A percentile compares a stretch with the other conserved stretches of the same genome.
Conservation (phyloP, 2,329 filamentous ascomycete species). For the Colletotrichum limetticola region DNA sequence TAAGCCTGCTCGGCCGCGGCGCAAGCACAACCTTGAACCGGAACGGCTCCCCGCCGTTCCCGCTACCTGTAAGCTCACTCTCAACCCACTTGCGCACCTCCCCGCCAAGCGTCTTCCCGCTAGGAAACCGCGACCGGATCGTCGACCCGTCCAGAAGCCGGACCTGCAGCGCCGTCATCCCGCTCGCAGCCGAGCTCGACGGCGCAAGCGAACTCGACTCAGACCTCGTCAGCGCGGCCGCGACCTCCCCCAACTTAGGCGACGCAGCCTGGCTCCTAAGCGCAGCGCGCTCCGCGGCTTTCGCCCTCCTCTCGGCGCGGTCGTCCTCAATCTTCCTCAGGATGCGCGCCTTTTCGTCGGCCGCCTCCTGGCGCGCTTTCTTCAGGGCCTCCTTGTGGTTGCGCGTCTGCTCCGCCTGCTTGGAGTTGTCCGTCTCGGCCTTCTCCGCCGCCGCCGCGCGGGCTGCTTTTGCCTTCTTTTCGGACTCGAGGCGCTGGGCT, state of each 20-base stretch:
- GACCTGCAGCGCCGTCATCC: conserved; percentile 73
- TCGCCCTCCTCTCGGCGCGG: conserved; percentile 72
- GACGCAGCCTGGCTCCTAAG: conserved; percentile 44
- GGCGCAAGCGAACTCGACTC: conserved; percentile 46
- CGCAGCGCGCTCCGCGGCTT: conserved; percentile 61
- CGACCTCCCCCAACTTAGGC: conserved; percentile 43
- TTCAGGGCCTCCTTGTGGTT: conserved; percentile 66
- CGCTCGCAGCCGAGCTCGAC: conserved; percentile 37
- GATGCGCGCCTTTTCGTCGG: conserved; percentile 76
- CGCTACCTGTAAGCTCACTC: conserved; percentile 64
- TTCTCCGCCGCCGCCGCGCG: conserved; percentile 59
- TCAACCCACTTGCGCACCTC: conserved; percentile 86
- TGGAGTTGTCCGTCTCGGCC: conserved; percentile 47
- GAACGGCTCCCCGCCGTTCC: conserved; percentile 69
- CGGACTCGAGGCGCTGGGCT: conserved; percentile 54
- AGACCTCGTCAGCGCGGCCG: conserved; percentile 43
- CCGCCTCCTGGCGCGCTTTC: conserved; percentile 72
- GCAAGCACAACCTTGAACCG: conserved; percentile 86
- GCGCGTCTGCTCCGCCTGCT: conserved; percentile 46
- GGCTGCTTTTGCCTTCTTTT: conserved; percentile 61
- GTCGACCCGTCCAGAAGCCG: conserved; percentile 87
- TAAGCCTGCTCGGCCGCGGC: conserved; percentile 78
- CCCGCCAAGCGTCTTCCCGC: conserved; percentile 68
- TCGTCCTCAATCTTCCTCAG: conserved; percentile 82
- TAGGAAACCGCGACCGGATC: conserved; percentile 75